Percentiles rank a stretch among this genome's conserved stretches.
Conservation (phyloP, 805 yeast species). For the Candida vaughaniae region DNA sequence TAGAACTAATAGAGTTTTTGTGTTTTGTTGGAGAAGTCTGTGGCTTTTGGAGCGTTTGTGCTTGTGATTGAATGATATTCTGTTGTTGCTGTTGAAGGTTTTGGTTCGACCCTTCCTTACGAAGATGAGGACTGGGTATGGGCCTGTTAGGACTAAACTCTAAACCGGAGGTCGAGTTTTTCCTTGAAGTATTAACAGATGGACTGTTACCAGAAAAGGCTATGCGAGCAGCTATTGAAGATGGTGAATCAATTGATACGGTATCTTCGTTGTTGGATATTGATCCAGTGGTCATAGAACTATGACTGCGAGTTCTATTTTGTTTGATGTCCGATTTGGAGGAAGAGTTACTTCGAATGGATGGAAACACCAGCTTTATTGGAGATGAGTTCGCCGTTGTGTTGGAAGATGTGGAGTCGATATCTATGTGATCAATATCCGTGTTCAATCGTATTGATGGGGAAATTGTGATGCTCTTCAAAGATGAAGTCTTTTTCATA, state of each 20-base stretch:
- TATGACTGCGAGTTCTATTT: constrained; percentile 4
- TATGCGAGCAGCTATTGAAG: constrained; percentile 27
- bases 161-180: constrained; percentile 5
- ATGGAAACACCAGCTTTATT: constrained; percentile 9
- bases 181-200: constrained; percentile 14
- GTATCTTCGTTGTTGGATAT: constrained; percentile 3
- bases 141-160: neutral
- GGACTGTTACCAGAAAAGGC: constrained; percentile 20
- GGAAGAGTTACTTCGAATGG: constrained; percentile 4
- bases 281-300: neutral
- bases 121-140: neutral
- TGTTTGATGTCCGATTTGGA: constrained; percentile 2
- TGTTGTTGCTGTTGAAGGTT: constrained; percentile 2
- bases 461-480: constrained; percentile 39
- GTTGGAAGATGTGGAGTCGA: constrained; percentile 10
- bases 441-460: constrained; percentile 27
- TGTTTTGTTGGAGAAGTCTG: constrained; percentile 12
- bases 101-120: neutral
- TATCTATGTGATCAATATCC: constrained; percentile 9
- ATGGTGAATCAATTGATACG: constrained; percentile 15
- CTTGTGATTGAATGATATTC: neutral
- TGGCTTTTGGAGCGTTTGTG: neutral
- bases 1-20: constrained; percentile 14
- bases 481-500: constrained; percentile 28
- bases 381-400: constrained; percentile 14